Percentiles rank a stretch among this genome's conserved stretches.
phyloP scores from a whole-genome alignment of 1,139 yeast species.

The Lodderomyces beijingensis region DNA sequence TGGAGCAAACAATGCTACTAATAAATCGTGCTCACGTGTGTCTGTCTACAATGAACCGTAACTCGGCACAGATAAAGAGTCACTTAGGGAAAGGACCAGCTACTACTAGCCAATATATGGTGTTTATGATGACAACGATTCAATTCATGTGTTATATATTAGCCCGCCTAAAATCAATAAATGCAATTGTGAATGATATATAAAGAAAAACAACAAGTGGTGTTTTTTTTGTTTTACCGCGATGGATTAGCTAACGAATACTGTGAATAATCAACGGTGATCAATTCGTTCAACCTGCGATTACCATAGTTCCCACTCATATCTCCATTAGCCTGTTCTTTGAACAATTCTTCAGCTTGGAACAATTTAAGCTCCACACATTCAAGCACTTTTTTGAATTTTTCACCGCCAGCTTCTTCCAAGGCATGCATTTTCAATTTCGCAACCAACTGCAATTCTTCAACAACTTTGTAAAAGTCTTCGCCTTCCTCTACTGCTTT shows the following conservation, averaged over 20 bases:
- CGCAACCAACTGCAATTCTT: slow-evolving; percentile 33
- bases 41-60: no score
- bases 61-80: no score
- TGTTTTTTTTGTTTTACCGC: no score
- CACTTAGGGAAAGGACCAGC: no score
- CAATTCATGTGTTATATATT: no score
- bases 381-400: slow-evolving; percentile 1
- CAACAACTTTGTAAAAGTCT: slow-evolving; percentile 25
- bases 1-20: no score
- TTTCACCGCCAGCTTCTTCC: not conserved
- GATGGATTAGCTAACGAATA: slow-evolving; percentile 25
- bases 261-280: slow-evolving; percentile 46
- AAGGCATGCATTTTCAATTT: slow-evolving; percentile 48
- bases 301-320: slow-evolving; percentile 9
- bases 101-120: no score
- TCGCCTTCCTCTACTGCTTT: slow-evolving; percentile 16
- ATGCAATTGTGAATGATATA: no score
- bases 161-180: no score
- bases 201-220: no score
- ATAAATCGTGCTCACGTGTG: no score
- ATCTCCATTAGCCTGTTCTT: not conserved
- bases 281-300: slow-evolving; percentile 32
- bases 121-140: no score
- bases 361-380: not conserved
- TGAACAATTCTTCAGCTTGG: not conserved